Evolutionary conservation across 192 early-diverging fungal genomes (phyloP).

Genomic region (Coemansia biformis): DNA sequence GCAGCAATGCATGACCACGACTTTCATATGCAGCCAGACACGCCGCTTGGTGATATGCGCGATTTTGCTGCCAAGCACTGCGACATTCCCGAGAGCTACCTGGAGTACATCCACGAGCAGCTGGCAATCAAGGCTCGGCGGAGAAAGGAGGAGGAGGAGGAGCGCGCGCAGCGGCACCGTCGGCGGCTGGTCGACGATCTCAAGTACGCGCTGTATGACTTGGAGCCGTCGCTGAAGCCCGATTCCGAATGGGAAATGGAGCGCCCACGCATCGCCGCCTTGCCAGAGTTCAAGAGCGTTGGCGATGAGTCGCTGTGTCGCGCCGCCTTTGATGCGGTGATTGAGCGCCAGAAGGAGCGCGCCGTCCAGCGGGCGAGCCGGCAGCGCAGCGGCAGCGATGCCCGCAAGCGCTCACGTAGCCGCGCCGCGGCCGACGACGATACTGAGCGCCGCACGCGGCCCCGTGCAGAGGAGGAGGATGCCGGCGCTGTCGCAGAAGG

Average conservation of each 20-base stretch:
- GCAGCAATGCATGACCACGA: conserved; percentile 24
- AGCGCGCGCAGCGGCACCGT: conserved; percentile 61
- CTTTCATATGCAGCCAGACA: conserved; percentile 18
- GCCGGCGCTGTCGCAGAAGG: neutral
- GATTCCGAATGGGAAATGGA: conserved; percentile 68
- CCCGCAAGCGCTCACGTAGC: conserved; percentile 27
- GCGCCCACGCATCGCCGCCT: conserved; percentile 7
- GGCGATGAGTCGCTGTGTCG: conserved; percentile 59
- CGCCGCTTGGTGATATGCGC: conserved; percentile 29
- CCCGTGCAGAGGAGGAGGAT: neutral
- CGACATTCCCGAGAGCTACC: neutral
- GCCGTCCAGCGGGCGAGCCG: neutral
- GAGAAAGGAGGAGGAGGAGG: conserved; percentile 64
- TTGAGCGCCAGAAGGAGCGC: conserved; percentile 58
- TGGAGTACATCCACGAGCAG: conserved; percentile 44
- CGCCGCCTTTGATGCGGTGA: conserved; percentile 69
- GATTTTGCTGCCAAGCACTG: conserved; percentile 31
- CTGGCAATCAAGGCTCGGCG: conserved; percentile 56
- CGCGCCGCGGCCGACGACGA: conserved; percentile 4
- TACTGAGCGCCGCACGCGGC: neutral
- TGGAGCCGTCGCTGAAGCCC: conserved; percentile 57
- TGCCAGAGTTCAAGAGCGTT: conserved; percentile 62
- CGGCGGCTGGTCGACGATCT: conserved; percentile 75
- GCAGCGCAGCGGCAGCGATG: conserved; percentile 14
- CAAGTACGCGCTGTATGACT: conserved; percentile 62